These are phyloP conservation scores for Zygnema circumcarinatum DNA, from an alignment of 139 green algal genomes.

Conservation along the genomic window DNA sequence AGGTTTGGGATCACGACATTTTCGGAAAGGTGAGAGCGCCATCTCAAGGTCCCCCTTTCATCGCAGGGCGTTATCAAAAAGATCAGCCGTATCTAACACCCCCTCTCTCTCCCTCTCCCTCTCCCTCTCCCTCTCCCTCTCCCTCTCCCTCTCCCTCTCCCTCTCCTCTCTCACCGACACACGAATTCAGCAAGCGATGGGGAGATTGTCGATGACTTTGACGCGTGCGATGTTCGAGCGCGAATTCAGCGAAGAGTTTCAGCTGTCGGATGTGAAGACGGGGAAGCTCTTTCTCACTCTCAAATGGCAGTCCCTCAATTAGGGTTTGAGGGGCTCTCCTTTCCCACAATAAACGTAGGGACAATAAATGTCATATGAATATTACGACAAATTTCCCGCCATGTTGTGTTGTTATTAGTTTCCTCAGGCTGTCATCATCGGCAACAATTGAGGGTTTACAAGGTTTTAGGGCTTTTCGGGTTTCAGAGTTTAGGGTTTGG, in stretches of 20 bases:
- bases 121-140: neutral
- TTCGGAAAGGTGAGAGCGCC: slow-evolving; percentile 26
- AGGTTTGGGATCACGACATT: slow-evolving; percentile 55
- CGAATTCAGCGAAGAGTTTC: slow-evolving; percentile 7
- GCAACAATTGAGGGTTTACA: too few species aligned
- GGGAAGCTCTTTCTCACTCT: neutral
- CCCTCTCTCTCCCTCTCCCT: slow-evolving; percentile 22
- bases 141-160: neutral
- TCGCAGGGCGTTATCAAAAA: neutral
- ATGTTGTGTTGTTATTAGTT: too few species aligned
- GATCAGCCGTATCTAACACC: neutral
- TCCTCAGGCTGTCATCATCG: too few species aligned
- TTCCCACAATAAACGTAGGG: too few species aligned
- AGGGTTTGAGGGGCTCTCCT: too few species aligned
- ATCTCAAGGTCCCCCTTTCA: neutral
- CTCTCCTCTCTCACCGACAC: neutral
- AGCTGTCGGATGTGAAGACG: neutral
- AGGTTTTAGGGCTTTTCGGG: too few species aligned
- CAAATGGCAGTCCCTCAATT: too few species aligned
- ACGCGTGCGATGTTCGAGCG: slow-evolving; percentile 28
- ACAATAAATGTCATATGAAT: too few species aligned
- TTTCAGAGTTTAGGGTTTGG: too few species aligned
- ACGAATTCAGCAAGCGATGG: slow-evolving; percentile 22
- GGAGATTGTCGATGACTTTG: neutral
- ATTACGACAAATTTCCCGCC: too few species aligned